Evolutionary conservation across 352 stramenopile species (phyloP).

Genomic region (Phytophthora colocasiae): DNA sequence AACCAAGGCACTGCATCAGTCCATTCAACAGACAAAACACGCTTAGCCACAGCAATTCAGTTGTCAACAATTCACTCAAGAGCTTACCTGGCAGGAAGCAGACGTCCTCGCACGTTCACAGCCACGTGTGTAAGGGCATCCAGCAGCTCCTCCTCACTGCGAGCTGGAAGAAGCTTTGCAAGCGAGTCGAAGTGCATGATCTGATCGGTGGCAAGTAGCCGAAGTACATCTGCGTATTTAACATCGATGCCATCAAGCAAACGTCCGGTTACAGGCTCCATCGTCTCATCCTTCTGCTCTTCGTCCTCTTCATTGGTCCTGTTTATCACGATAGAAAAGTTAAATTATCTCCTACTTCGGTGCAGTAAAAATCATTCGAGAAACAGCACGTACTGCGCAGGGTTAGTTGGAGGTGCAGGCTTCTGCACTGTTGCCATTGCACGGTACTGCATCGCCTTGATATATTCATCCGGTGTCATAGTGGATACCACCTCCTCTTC

Average conservation of each 20-base stretch:
- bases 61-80: not conserved
- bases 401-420: conserved; percentile 24
- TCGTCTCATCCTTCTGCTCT: conserved; percentile 53
- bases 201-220: conserved; percentile 33
- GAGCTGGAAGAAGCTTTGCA: conserved; percentile 42
- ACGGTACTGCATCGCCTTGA: conserved; percentile 80
- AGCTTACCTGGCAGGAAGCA: conserved; percentile 54
- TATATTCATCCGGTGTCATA: conserved; percentile 74
- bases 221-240: conserved; percentile 37
- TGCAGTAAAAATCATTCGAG: not conserved
- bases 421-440: conserved; percentile 39
- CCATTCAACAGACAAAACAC: not conserved
- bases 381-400: conserved; percentile 24
- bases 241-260: conserved; percentile 38
- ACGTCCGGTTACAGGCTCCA: conserved; percentile 36
- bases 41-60: not conserved
- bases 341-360: not conserved
- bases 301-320: conserved; percentile 43
- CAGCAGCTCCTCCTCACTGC: conserved; percentile 47
- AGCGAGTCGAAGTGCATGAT: conserved; percentile 66
- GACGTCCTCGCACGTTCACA: conserved; percentile 48
- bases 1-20: conserved; percentile 35
- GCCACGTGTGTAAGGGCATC: conserved; percentile 53
- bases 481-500: conserved; percentile 77
- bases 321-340: conserved; percentile 5